These are phyloP conservation scores for Auriscalpium vulgare DNA, from an alignment of 768 basidiomycete species.

Conservation along the genomic window DNA sequence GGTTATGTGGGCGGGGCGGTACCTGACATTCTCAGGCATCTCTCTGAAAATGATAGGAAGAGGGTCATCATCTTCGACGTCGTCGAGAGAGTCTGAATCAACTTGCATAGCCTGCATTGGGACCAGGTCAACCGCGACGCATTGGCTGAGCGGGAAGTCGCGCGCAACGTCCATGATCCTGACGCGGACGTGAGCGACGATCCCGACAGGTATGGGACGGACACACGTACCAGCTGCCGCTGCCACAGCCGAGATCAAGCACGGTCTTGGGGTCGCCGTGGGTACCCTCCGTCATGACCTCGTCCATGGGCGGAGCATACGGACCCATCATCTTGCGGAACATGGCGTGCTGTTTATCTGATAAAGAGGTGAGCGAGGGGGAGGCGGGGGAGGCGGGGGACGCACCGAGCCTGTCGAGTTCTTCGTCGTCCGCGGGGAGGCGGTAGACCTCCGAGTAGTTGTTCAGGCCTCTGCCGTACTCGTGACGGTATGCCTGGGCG, in stretches of 20 bases:
- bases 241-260: conserved; percentile 75
- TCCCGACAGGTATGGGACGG: neutral
- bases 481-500: conserved; percentile 49
- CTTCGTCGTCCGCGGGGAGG: conserved; percentile 74
- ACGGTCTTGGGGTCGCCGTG: conserved; percentile 52
- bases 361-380: neutral
- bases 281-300: conserved; percentile 52
- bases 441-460: conserved; percentile 75
- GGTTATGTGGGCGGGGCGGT: conserved; percentile 1
- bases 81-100: conserved; percentile 1
- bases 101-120: conserved; percentile 70
- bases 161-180: conserved; percentile 74
- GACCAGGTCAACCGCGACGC: conserved; percentile 72
- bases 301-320: conserved; percentile 50
- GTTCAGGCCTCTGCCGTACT: conserved; percentile 65
- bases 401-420: conserved; percentile 60
- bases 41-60: conserved; percentile 29
- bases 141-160: conserved; percentile 61
- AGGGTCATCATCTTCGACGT: conserved; percentile 7
- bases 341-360: conserved; percentile 64
- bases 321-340: conserved; percentile 59
- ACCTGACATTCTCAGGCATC: conserved; percentile 71
- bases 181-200: conserved; percentile 1
- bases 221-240: conserved; percentile 57
- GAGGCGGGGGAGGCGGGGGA: conserved; percentile 1